Evolutionary conservation across 2,329 filamentous ascomycete genomes (phyloP), one percentile per base, ranked within the genome.

Genomic region (Ilyonectria destructans): DNA sequence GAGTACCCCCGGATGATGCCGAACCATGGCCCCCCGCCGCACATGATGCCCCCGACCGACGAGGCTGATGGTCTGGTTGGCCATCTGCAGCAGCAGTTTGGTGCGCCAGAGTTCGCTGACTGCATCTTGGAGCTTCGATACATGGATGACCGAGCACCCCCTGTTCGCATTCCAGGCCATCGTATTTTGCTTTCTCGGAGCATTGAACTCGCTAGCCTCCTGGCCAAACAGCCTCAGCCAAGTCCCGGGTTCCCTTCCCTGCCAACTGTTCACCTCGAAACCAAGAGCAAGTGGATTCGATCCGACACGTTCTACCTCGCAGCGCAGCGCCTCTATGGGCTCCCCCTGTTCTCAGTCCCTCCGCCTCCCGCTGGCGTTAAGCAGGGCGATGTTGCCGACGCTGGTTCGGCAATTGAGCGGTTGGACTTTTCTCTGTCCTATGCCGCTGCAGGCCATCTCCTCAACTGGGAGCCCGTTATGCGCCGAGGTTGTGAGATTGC

Each of bases 401-500:
- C 83, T 61, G 80, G 84, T 23, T 79, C 82, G 57, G 70, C 79
- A 51, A 72, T 75, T 23, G 85, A 86, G 8, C 84, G 83, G 21
- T 85, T 89, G 65, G 81, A 85, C 35, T 88, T 88, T 69, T 87
- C 86, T n/a, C 80, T 93, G 21, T 89, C 89, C 26, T 92, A 92
- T 74, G 87, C 90, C 52, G 89, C 90, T 29, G 87, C 90, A 6
- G 91, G 90, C 0, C 83, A 87, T 57, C 81, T 89, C 45, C 82
- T 93, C 17, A 82, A 84, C 46, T 86, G 91, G 75, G 83, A 82
- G 2, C 84, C 85, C 26, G 85, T 93, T 29, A 82, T 87, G 12
- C 79, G 84, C 52, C 86, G 89, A 40, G 91, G 90, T 40, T 81
- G 91, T 29, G 86, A 89, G 55, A 85, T 92, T 68, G 90, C 89